These are phyloP conservation scores for Botrytis porri DNA, from an alignment of 2,329 filamentous ascomycete genomes.

Conservation along the genomic window DNA sequence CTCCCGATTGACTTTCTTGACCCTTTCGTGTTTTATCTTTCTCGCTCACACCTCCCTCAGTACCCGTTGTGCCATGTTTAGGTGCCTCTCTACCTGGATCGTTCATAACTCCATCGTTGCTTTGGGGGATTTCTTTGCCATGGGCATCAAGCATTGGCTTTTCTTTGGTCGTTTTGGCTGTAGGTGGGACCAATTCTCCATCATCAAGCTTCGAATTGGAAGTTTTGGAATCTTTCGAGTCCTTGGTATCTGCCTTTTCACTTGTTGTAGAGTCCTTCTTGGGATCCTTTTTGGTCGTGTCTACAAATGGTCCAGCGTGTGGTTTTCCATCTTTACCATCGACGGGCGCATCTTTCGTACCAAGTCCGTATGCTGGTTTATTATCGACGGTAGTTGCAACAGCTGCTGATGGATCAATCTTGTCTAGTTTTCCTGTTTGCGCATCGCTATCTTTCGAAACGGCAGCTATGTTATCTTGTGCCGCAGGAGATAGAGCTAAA, in stretches of 20 bases:
- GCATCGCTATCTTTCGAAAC: constrained; percentile 29
- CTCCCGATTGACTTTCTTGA: constrained; percentile 62
- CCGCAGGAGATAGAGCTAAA: constrained; percentile 39
- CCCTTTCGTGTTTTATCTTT: constrained; percentile 75
- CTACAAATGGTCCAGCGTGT: constrained; percentile 79
- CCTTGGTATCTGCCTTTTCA: neutral
- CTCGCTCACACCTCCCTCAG: constrained; percentile 83
- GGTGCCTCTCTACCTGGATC: constrained; percentile 73
- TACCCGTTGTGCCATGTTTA: constrained; percentile 83
- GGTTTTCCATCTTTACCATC: constrained; percentile 94
- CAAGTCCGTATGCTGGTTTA: constrained; percentile 40
- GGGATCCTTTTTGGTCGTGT: constrained; percentile 49
- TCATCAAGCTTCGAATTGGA: constrained; percentile 38
- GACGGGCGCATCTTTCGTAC: constrained; percentile 79
- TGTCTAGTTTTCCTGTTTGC: constrained; percentile 25
- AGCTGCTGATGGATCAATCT: constrained; percentile 22
- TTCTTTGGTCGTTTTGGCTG: constrained; percentile 43
- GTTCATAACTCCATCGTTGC: constrained; percentile 86
- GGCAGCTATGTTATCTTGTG: constrained; percentile 29
- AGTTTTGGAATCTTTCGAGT: constrained; percentile 37
- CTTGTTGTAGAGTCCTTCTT: constrained; percentile 42
- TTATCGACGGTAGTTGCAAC: constrained; percentile 28
- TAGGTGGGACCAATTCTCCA: constrained; percentile 37
- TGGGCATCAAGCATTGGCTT: constrained; percentile 50
- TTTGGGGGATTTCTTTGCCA: constrained; percentile 59